Conservation (phyloP, 1,139 yeast genomes). For the Sugiyamaella sp. region DNA sequence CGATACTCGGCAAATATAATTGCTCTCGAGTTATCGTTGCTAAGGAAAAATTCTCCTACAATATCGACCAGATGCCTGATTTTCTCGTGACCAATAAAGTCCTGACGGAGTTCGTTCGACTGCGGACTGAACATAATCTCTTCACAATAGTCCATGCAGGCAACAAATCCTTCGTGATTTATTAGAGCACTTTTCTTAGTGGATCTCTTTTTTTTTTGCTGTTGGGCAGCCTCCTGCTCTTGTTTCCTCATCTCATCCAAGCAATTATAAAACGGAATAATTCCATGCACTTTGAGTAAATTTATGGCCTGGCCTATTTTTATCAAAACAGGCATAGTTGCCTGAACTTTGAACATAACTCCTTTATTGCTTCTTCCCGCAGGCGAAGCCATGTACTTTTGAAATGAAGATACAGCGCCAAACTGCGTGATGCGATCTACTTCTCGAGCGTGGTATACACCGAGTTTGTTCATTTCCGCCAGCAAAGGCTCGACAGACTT, state of each 20-base stretch:
- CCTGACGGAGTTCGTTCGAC: slow-evolving; percentile 38
- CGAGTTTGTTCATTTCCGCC: slow-evolving; percentile 62
- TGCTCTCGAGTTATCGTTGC: slow-evolving; percentile 55
- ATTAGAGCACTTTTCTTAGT: slow-evolving; percentile 47
- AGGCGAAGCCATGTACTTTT: slow-evolving; percentile 42
- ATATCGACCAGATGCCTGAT: slow-evolving; percentile 62
- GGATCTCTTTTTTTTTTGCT: slow-evolving; percentile 23
- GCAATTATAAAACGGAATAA: slow-evolving; percentile 68
- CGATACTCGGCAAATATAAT: slow-evolving; percentile 87
- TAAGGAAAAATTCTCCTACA: slow-evolving; percentile 55
- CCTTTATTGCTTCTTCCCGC: slow-evolving; percentile 33
- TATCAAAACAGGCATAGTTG: slow-evolving; percentile 55
- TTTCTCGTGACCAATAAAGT: slow-evolving; percentile 74
- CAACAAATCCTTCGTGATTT: slow-evolving; percentile 52
- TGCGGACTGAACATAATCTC: slow-evolving; percentile 32
- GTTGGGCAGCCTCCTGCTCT: slow-evolving; percentile 6
- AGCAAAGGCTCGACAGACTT: slow-evolving; percentile 68
- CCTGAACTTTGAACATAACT: slow-evolving; percentile 34
- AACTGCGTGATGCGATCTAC: slow-evolving; percentile 72
- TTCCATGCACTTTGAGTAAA: slow-evolving; percentile 74
- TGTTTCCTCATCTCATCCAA: slow-evolving; percentile 29
- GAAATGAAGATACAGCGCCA: slow-evolving; percentile 69
- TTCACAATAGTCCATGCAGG: slow-evolving; percentile 52
- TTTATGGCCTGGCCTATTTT: slow-evolving; percentile 65
- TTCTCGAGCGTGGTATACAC: slow-evolving; percentile 63